Conservation (phyloP, 192 early-diverging fungal species). For the Chytriomyces sp. region DNA sequence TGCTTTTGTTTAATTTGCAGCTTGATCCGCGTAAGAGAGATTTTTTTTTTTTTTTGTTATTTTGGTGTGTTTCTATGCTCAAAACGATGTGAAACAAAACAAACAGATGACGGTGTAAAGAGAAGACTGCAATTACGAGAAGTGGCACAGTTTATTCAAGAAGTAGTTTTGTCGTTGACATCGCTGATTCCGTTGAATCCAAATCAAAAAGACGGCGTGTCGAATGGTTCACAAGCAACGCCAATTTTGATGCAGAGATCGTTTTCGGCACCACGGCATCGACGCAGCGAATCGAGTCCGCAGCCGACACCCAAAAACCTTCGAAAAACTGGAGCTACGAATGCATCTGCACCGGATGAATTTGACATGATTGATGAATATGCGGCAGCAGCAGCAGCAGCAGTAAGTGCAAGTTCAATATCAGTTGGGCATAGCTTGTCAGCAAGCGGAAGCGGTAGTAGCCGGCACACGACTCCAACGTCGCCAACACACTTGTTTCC, state of each 20-base stretch:
- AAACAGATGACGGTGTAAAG: constrained; percentile 26
- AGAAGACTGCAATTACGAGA: constrained; percentile 28
- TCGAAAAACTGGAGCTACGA: neutral
- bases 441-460: neutral
- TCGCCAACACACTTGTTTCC: neutral
- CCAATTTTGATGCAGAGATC: neutral
- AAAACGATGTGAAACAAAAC: neutral
- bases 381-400: neutral
- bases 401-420: too few species aligned
- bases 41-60: neutral
- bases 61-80: neutral
- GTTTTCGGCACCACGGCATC: neutral
- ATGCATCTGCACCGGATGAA: constrained; percentile 4
- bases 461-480: neutral
- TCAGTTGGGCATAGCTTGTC: too few species aligned
- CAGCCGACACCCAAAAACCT: neutral
- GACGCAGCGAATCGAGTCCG: neutral
- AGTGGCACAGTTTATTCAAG: constrained; percentile 31
- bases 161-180: constrained; percentile 32
- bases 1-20: constrained; percentile 32
- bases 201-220: neutral
- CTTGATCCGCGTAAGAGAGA: constrained; percentile 20
- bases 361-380: constrained; percentile 42
- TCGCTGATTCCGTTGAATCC: constrained; percentile 26
- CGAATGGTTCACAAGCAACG: neutral